Conservation (phyloP, 2,329 filamentous ascomycete genomes). For the Chaetomiaceae sp. region DNA sequence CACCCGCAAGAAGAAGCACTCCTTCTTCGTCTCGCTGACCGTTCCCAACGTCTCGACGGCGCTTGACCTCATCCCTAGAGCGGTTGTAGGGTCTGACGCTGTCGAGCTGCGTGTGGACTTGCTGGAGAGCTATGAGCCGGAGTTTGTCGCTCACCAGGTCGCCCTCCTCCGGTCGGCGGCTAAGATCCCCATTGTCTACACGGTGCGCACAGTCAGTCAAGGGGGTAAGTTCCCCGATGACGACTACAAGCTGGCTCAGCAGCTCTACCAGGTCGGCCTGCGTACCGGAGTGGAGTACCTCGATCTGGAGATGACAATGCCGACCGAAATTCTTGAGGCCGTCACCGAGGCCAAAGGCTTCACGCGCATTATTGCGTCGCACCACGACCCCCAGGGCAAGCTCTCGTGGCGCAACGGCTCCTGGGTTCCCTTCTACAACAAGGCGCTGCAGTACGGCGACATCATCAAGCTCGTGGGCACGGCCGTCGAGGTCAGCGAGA, state of each 20-base stretch:
- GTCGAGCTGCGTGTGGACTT: slow-evolving; percentile 93
- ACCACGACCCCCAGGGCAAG: slow-evolving; percentile 77
- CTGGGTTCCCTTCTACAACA: slow-evolving; percentile 88
- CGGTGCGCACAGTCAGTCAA: slow-evolving; percentile 78
- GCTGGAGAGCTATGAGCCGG: slow-evolving; percentile 67
- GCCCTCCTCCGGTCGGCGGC: slow-evolving; percentile 70
- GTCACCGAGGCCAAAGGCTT: slow-evolving; percentile 63
- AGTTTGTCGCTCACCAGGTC: slow-evolving; percentile 78
- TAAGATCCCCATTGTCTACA: slow-evolving; percentile 83
- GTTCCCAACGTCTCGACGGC: slow-evolving; percentile 67
- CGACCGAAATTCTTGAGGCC: slow-evolving; percentile 66
- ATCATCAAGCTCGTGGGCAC: slow-evolving; percentile 90
- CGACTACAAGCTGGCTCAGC: slow-evolving; percentile 63
- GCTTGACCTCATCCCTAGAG: slow-evolving; percentile 61
- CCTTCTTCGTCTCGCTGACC: slow-evolving; percentile 91
- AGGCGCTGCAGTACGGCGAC: slow-evolving; percentile 82
- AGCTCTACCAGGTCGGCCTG: slow-evolving; percentile 73
- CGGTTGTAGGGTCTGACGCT: slow-evolving; percentile 82
- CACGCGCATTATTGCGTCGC: slow-evolving; percentile 87
- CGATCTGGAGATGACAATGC: slow-evolving; percentile 85
- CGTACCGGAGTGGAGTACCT: slow-evolving; percentile 87
- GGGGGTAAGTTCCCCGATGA: slow-evolving; percentile 84
- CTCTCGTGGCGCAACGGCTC: slow-evolving; percentile 90
- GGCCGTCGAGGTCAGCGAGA: slow-evolving; percentile 73
- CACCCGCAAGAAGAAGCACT: slow-evolving; percentile 62